Base-by-base conservation (phyloP, 257 asterid species). In the Galeopsis tetrahit region DNA sequence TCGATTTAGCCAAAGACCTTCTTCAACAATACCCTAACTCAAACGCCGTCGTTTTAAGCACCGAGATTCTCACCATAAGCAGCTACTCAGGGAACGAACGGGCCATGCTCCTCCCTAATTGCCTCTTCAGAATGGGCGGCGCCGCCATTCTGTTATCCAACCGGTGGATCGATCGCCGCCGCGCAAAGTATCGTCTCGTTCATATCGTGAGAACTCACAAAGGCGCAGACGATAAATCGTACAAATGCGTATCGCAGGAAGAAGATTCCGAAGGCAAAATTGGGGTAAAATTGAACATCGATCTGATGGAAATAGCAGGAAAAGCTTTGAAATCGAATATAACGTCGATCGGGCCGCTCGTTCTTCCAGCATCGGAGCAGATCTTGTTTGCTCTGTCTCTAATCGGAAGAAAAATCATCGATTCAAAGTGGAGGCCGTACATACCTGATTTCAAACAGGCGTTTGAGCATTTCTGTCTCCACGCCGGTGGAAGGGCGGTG, bases 21-120 rank as follows among this genome's bases (percentile, higher is more conserved):
- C 6, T 53, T 0, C 60, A 21, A 8, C 60, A 53, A 28, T 3
- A 53, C 2, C 60, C 60, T 0, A 53, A 53, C 60, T 53, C 60
- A 17, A 53, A 53, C 35, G 60, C 60, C 60, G 60, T 53, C 34
- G 60, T 53, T 15, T 15, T 53, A 8, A 53, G 60, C 60, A 53
- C 60, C 2, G 60, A 53, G 5, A 53, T 53, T 53, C 34, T 53
- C 0, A 17, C 60, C 34, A 0, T 53, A 8, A 21, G 3, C 35
- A 53, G 60, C 60, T 53, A 53, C 60, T 0, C 1, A 6, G 60
- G 60, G 34, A 53, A 17, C 11, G 60, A 53, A 2, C 60, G 60
- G 13, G 4, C 60, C 34, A 53, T 53, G 60, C 33, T 53, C 60
- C 60, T 53, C 35, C 35, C 60, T 21, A 53, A 53, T 13, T 53